Evolutionary conservation across 2,329 filamentous ascomycete species (phyloP).

Genomic region (Penicillium sclerotigenum): DNA sequence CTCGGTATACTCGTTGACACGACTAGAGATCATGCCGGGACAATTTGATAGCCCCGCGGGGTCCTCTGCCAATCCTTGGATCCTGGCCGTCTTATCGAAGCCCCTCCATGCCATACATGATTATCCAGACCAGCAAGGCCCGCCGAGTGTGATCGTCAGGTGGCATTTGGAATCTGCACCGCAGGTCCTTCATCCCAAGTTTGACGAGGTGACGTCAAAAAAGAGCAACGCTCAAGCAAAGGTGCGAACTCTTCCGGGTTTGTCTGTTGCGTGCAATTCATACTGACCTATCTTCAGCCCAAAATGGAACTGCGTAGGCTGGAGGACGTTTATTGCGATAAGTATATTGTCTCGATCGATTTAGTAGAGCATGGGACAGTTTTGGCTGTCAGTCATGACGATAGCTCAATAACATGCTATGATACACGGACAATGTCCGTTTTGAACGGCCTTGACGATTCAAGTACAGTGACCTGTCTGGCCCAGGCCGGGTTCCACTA

Average conservation of each 20-base stretch:
- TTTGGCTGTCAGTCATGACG: conserved; percentile 70
- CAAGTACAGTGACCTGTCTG: conserved; percentile 65
- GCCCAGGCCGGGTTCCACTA: conserved; percentile 77
- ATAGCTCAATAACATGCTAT: conserved; percentile 76
- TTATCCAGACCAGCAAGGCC: conserved; percentile 59
- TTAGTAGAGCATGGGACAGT: conserved; percentile 68
- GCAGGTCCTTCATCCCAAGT: conserved; percentile 69
- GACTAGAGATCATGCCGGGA: conserved; percentile 69
- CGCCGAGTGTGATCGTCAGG: conserved; percentile 71
- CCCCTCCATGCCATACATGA: conserved; percentile 50
- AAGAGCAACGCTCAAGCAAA: conserved; percentile 52
- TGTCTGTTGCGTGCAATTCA: conserved; percentile 6
- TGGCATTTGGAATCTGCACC: conserved; percentile 72
- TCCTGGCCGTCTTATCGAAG: conserved; percentile 71
- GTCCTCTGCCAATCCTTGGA: conserved; percentile 58
- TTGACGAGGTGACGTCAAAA: conserved; percentile 69
- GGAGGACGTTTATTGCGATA: conserved; percentile 66
- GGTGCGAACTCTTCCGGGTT: conserved; percentile 20
- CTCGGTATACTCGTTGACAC: conserved; percentile 61
- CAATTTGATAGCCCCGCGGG: conserved; percentile 56
- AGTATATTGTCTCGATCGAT: conserved; percentile 67
- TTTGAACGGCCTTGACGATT: conserved; percentile 62
- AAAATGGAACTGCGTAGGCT: conserved; percentile 59
- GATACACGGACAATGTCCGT: conserved; percentile 71
- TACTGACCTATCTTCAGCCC: conserved; percentile 35